phyloP scores from a whole-genome alignment of 495 filamentous ascomycete genomes.

The Aspergillus avenaceus region DNA sequence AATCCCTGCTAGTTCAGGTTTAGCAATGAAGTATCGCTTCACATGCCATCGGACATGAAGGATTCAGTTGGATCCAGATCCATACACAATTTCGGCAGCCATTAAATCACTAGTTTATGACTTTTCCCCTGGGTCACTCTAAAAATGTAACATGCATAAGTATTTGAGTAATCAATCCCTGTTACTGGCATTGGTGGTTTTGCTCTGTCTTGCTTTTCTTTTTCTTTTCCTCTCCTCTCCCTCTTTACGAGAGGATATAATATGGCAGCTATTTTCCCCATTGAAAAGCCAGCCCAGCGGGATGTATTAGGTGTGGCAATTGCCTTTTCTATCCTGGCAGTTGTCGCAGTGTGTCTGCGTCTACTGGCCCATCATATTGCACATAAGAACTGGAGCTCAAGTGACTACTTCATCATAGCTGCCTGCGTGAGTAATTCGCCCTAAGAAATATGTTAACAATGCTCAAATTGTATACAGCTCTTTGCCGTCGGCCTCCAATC shows the following conservation, averaged over 20 bases:
- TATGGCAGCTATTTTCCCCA: constrained; percentile 14
- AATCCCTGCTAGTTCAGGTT: neutral
- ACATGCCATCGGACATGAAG: neutral
- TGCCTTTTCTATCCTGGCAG: constrained; percentile 7
- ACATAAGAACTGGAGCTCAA: constrained; percentile 15
- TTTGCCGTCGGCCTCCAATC: constrained; percentile 12
- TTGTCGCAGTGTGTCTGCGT: constrained; percentile 9
- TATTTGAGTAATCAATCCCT: neutral
- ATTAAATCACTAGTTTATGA: neutral
- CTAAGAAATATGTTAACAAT: neutral
- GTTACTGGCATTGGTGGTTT: too few species aligned
- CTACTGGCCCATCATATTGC: constrained; percentile 12
- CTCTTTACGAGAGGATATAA: too few species aligned
- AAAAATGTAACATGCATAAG: neutral
- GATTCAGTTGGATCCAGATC: constrained; percentile 2
- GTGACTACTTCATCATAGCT: constrained; percentile 14
- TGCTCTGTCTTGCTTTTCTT: too few species aligned
- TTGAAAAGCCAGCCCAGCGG: constrained; percentile 6
- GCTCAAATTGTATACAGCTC: neutral
- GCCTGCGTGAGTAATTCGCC: constrained; percentile 9
- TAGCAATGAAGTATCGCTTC: neutral
- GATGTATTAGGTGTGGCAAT: constrained; percentile 10
- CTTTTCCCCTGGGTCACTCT: neutral
- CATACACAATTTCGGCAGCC: too few species aligned
- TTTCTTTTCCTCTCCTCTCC: too few species aligned